Conservation (phyloP, 139 green algal genomes). For the Chlorella sp. region DNA sequence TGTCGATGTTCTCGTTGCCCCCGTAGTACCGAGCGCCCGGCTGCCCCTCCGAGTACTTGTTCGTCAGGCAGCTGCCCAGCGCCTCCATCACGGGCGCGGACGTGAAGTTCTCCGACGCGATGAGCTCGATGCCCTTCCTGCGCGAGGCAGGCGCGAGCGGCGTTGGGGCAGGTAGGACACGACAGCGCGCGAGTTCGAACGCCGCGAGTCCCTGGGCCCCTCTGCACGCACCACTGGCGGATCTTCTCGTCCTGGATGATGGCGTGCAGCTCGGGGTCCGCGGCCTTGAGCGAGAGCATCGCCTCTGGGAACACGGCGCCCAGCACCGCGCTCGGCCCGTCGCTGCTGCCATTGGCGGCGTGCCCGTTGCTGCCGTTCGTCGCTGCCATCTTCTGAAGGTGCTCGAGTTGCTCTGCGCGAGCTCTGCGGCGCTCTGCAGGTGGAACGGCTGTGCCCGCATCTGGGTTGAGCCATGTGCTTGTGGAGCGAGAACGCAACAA, state of each 20-base stretch:
- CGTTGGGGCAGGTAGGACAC: too few species aligned
- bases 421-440: too few species aligned
- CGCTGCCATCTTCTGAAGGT: not conserved
- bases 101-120: conserved; percentile 98
- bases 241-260: conserved; percentile 93
- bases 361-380: not conserved
- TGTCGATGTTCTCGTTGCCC: conserved; percentile 93
- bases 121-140: conserved; percentile 96
- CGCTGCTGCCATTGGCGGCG: not conserved
- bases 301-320: conserved; percentile 75
- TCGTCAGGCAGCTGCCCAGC: conserved; percentile 92
- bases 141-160: too few species aligned
- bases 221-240: conserved; percentile 80
- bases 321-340: not conserved
- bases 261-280: conserved; percentile 81
- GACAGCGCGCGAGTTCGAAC: too few species aligned
- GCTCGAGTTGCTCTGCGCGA: too few species aligned
- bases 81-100: conserved; percentile 88
- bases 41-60: conserved; percentile 98
- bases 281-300: conserved; percentile 56
- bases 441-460: too few species aligned
- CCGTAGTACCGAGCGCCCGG: conserved; percentile 94
- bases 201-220: too few species aligned
- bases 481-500: too few species aligned
- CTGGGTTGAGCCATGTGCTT: too few species aligned